Base-by-base conservation (phyloP, 2,329 filamentous ascomycete genomes). In the Cadophora sp. region DNA sequence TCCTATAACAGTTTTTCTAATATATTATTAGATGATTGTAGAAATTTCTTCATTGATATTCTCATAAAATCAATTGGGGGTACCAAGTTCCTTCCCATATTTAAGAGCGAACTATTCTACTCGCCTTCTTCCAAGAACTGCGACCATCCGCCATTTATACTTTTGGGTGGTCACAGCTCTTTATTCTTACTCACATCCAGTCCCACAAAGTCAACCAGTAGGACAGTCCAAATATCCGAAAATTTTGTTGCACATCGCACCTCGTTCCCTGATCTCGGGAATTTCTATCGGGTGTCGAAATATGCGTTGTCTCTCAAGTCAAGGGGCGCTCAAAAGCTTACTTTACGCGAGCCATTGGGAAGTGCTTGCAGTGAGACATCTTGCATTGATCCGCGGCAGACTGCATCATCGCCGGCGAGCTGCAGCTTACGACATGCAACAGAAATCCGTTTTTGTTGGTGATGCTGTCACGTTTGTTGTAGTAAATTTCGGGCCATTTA, bases 341-440 rank as follows among this genome's bases (percentile, higher is more conserved):
- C 51, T 4, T 33, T 55, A 33, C 51, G 27, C 51, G 51, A 55
- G 51, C 51, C 51, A 45, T 13, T 45, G 16, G 43, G 43, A 45
- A 45, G 43, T 45, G 16, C n/a, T 20, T 45, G 43, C 43, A 45
- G 16, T 55, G 51, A 55, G 51, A 55, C 51, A 56, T 56, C n/a
- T 39, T 18, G 30, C 30, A 56, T 39, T 3, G n/a, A 41, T 39
- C 33, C 33, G 18, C 53, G 53, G 30, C 18, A 56, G 53, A 22
- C 30, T 56, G 33, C 53, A 56, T 56, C 53, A 56, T 56, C 53
- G 53, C 33, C 33, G 53, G 53, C 53, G 53, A 56, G 30, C 30
- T 56, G 53, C 53, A 56, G 18, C 33, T 56, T 56, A 27, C 53
- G 53, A 56, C n/a, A 33, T 56, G 33, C 53, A 56, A 56, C 53